Percentiles rank a stretch among this genome's conserved stretches.
Conservation (phyloP, 2,329 filamentous ascomycete genomes). For the Stemphylium vesicarium region DNA sequence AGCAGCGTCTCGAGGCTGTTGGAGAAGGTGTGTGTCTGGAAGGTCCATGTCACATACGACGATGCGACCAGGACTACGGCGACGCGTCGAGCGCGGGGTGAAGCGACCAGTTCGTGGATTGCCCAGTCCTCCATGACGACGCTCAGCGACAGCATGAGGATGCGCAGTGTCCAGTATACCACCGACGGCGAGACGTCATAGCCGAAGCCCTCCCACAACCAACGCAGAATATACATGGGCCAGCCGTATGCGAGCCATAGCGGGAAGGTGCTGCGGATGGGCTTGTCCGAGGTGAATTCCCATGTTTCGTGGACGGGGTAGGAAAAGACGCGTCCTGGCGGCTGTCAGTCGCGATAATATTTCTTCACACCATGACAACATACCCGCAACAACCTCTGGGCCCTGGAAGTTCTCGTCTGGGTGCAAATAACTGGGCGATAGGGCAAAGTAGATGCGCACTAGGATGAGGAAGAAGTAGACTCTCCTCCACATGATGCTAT, state of each 20-base stretch:
- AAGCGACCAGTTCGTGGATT: constrained; percentile 85
- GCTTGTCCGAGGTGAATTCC: constrained; percentile 89
- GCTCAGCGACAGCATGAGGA: constrained; percentile 92
- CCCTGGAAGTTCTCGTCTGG: constrained; percentile 99
- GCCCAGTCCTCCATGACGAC: constrained; percentile 99
- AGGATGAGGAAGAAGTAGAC: constrained; percentile 83
- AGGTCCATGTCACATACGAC: constrained; percentile 98
- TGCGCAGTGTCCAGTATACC: constrained; percentile 87
- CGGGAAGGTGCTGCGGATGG: constrained; percentile 94
- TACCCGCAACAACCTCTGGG: constrained; percentile 94
- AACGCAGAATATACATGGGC: constrained; percentile 90
- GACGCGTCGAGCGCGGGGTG: constrained; percentile 70
- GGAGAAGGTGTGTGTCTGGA: constrained; percentile 97
- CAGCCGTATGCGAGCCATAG: constrained; percentile 95
- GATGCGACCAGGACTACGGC: constrained; percentile 88
- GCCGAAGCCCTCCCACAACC: constrained; percentile 88
- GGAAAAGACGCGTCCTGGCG: constrained; percentile 83
- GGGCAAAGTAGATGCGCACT: constrained; percentile 89
- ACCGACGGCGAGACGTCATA: constrained; percentile 81
- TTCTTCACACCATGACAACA: constrained; percentile 2
- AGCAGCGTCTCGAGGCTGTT: constrained; percentile 95
- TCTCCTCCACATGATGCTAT: constrained; percentile 81
- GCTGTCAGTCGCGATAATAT: constrained; percentile 12
- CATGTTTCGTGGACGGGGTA: constrained; percentile 91
- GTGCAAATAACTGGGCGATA: constrained; percentile 95